Evolutionary conservation across 108 stramenopile genomes (phyloP).

Genomic region (Cyclotella choctawhatcheeana): DNA sequence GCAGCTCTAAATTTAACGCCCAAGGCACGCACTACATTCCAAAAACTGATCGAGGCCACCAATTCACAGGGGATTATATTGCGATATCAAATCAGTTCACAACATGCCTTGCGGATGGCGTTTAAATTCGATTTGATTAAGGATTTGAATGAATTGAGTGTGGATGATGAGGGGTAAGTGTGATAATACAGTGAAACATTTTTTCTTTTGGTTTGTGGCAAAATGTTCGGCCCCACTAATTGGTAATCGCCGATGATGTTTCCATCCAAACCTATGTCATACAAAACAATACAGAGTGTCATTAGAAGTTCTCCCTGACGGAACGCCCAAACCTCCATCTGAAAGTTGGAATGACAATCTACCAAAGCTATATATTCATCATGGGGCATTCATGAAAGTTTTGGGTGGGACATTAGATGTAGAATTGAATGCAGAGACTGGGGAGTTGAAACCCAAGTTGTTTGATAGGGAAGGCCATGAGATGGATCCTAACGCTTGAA

Average conservation of each 20-base stretch:
- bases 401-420: constrained; percentile 77
- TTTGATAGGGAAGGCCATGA: constrained; percentile 74
- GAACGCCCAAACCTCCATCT: constrained; percentile 68
- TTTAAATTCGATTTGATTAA: constrained; percentile 82
- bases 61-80: constrained; percentile 64
- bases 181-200: constrained; percentile 1
- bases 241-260: no score
- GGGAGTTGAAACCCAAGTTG: constrained; percentile 55
- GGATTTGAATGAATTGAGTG: constrained; percentile 53
- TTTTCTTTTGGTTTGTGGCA: not conserved
- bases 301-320: constrained; percentile 77
- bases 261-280: not conserved
- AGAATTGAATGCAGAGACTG: constrained; percentile 56
- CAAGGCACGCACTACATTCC: constrained; percentile 65
- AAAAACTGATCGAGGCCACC: constrained; percentile 48
- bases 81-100: constrained; percentile 67
- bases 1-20: constrained; percentile 77
- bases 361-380: constrained; percentile 79
- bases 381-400: constrained; percentile 85
- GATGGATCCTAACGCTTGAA: constrained; percentile 85
- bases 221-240: no score
- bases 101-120: constrained; percentile 81
- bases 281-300: constrained; percentile 55
- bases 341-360: constrained; percentile 68
- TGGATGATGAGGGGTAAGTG: constrained; percentile 72